Evolutionary conservation across 305 asterid genomes (phyloP).

Genomic region (Withania somnifera): DNA sequence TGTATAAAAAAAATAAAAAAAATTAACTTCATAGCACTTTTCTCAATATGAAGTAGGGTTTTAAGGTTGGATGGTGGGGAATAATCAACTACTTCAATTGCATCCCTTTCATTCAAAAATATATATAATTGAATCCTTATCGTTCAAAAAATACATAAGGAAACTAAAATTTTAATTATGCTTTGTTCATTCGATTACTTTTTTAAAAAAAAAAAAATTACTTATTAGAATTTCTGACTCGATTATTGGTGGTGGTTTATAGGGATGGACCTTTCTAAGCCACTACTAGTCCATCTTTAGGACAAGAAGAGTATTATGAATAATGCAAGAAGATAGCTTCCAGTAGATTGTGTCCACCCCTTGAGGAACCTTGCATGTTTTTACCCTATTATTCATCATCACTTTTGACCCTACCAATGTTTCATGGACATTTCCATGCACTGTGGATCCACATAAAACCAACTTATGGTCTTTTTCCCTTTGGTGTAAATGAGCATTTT

Average conservation of each 20-base stretch:
- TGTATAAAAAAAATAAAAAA: not conserved
- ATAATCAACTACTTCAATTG: not conserved
- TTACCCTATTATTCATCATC: conserved; percentile 14
- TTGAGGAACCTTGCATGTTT: conserved; percentile 25
- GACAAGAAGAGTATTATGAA: conserved; percentile 18
- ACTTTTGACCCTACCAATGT: conserved; percentile 21
- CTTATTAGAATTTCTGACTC: too few relatives aligned
- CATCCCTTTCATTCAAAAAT: too few relatives aligned
- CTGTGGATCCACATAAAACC: not conserved
- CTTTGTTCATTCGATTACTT: too few relatives aligned
- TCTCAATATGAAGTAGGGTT: not conserved
- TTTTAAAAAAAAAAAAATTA: too few relatives aligned
- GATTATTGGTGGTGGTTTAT: not conserved
- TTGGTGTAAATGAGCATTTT: too few relatives aligned
- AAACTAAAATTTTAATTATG: too few relatives aligned
- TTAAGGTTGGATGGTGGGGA: not conserved
- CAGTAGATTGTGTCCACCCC: conserved; percentile 25
- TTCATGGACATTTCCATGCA: not conserved
- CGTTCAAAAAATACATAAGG: too few relatives aligned
- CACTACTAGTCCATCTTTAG: conserved; percentile 13
- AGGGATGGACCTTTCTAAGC: not conserved
- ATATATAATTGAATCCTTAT: too few relatives aligned
- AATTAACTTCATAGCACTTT: not conserved
- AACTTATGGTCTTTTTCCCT: not conserved
- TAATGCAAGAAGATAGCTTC: conserved; percentile 18